A percentile compares a stretch with the other conserved stretches of the same genome.
These are phyloP conservation scores for Trametes sanguinea DNA, from an alignment of 768 basidiomycete species.

Conservation along the genomic window DNA sequence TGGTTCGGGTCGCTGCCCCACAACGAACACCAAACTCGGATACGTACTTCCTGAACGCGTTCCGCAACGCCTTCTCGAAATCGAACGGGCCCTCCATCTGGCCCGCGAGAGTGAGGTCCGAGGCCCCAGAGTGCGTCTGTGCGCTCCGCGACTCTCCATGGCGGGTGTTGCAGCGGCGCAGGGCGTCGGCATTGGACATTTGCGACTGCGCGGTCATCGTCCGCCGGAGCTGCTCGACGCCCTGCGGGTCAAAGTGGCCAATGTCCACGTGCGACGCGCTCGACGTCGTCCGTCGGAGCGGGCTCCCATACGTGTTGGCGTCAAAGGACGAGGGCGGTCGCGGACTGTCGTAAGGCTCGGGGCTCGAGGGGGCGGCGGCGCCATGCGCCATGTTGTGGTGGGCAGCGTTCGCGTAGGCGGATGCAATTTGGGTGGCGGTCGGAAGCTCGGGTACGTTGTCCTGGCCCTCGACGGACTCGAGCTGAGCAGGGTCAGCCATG, in stretches of 20 bases:
- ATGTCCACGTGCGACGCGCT: constrained; percentile 37
- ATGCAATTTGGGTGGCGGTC: constrained; percentile 14
- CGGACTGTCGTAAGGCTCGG: too few relatives aligned
- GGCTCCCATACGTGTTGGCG: background rate
- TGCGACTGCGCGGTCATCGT: constrained; percentile 34
- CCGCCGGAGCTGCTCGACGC: constrained; percentile 43
- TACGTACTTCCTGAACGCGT: constrained; percentile 27
- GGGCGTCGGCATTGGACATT: constrained; percentile 10
- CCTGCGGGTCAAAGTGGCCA: constrained; percentile 56
- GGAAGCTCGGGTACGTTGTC: constrained; percentile 24
- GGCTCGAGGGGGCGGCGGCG: background rate
- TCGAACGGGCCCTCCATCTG: constrained; percentile 31
- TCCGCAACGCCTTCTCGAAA: constrained; percentile 32
- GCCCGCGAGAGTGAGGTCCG: constrained; percentile 25
- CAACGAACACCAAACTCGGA: background rate
- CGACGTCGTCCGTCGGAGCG: constrained; percentile 1
- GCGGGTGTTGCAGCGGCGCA: constrained; percentile 6
- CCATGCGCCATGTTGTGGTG: constrained; percentile 9
- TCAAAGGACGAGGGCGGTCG: background rate
- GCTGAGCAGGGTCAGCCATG: constrained; percentile 25
- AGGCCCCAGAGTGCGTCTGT: constrained; percentile 9
- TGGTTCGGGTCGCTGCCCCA: background rate
- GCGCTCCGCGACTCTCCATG: constrained; percentile 2
- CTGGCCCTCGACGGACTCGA: constrained; percentile 16
- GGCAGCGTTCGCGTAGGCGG: constrained; percentile 20